Base-by-base conservation (phyloP, 2,329 filamentous ascomycete species). In the Blastomyces emzantsi region DNA sequence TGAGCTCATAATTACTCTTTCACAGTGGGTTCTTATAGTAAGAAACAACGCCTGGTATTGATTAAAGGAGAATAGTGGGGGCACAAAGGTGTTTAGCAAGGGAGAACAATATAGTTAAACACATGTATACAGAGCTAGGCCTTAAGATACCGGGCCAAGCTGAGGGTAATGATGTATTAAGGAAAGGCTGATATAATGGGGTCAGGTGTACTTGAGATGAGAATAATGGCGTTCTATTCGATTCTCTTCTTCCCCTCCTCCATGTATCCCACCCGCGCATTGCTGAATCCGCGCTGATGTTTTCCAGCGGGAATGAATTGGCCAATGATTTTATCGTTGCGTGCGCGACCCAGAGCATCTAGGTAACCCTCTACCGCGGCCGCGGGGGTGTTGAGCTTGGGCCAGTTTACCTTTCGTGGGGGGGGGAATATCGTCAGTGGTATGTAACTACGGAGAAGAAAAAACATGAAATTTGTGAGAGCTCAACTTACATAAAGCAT, bases 241-340 rank as follows among this genome's bases (percentile, higher is more conserved):
- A 96, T 95, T 74, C 94, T 90, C 84, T 97, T 99, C 84, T 99
- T 99, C 62, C 94, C 94, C 78, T 99, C 94, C 76, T 99, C 94
- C 62, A 95, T 85, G 69, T 89, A 94, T 41, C 90, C 83, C 69
- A 95, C 87, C 66, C 90, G 83, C 54, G 89, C 88, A 68, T 90
- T 90, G 77, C 91, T 96, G 66, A 90, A 84, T 2, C 92, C 91
- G 19, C 92, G 83, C 76, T 96, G 90, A 73, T 96, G 92, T 66
- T 78, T 80, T 36, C 83, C 81, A 7, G 71, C 67, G 43, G 76
- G 73, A 28, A 95, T 83, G 66, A 96, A 84, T 17, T 84, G 79
- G 2, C 94, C 94, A 58, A 97, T 83, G 22, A 99, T 75, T 64
- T 87, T 85, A 73, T 96, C 90, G 73, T 94, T 92, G 67, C 87